Conservation (phyloP, 176 grass and related monocot species). For the Hyparrhenia diplandra region DNA sequence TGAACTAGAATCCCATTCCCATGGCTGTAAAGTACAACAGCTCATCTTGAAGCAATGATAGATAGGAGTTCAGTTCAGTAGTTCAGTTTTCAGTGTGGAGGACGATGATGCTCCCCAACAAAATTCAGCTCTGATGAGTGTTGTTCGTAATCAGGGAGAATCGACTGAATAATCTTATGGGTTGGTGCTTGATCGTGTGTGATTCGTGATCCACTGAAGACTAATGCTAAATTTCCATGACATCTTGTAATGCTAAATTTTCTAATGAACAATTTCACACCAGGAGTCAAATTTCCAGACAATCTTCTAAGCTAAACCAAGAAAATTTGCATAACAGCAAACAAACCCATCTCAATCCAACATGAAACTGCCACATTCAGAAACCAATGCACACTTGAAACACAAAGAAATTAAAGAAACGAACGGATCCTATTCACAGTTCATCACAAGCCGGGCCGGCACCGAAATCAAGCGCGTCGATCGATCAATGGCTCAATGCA, state of each 20-base stretch:
- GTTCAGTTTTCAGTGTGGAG: not conserved
- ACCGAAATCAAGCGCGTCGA: not conserved
- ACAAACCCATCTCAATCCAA: not conserved
- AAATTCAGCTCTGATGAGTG: not conserved
- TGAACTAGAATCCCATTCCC: slow-evolving; percentile 26
- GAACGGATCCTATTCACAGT: slow-evolving; percentile 25
- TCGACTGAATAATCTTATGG: not conserved
- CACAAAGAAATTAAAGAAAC: too few species aligned
- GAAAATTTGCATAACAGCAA: slow-evolving; percentile 3
- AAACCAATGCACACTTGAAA: slow-evolving; percentile 35
- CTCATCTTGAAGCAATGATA: slow-evolving; percentile 14
- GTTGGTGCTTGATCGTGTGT: not conserved
- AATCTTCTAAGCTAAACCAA: too few species aligned
- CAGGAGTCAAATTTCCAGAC: too few species aligned
- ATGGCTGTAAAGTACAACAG: slow-evolving; percentile 31
- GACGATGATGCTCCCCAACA: not conserved
- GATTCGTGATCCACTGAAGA: not conserved
- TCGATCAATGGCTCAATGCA: slow-evolving; percentile 10
- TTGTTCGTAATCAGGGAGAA: not conserved
- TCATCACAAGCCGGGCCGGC: not conserved
- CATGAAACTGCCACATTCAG: not conserved
- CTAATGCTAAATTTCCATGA: too few species aligned
- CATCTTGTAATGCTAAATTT: too few species aligned
- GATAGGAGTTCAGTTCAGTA: not conserved
- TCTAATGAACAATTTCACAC: too few species aligned